Conservation (phyloP, 495 filamentous ascomycete species). For the Neurospora cerealis region DNA sequence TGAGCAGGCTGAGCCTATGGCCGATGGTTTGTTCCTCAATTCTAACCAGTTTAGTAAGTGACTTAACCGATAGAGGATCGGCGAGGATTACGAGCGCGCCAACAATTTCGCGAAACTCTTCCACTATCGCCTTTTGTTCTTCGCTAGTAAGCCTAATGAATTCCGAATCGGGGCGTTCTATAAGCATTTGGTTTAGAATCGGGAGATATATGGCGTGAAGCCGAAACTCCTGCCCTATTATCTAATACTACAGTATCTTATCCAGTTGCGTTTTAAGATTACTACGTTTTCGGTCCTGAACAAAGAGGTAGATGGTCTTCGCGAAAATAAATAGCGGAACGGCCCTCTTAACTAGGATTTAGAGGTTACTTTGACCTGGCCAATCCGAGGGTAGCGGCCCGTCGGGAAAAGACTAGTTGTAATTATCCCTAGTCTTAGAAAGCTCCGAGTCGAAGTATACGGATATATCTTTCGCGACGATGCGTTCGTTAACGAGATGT, state of each 20-base stretch:
- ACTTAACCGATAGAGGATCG: slow-evolving; percentile 18
- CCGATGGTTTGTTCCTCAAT: slow-evolving; percentile 5
- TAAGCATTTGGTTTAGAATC: slow-evolving; percentile 11
- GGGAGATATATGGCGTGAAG: slow-evolving; percentile 20
- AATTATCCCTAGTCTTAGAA: slow-evolving; percentile 3
- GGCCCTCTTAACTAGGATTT: slow-evolving; percentile 27
- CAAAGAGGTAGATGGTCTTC: slow-evolving; percentile 30
- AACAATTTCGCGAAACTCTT: slow-evolving; percentile 14
- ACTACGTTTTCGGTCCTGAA: slow-evolving; percentile 7
- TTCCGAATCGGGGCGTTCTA: background rate
- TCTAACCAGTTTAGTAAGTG: slow-evolving; percentile 15
- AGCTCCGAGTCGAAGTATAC: slow-evolving; percentile 19
- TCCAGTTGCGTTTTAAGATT: slow-evolving; percentile 6
- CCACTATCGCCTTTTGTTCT: background rate
- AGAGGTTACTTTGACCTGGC: slow-evolving; percentile 26
- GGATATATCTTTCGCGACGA: slow-evolving; percentile 19
- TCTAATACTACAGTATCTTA: slow-evolving; percentile 8
- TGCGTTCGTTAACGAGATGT: slow-evolving; percentile 13
- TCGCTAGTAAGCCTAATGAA: background rate
- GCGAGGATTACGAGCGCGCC: slow-evolving; percentile 21
- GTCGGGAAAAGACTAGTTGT: slow-evolving; percentile 3
- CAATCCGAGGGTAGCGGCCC: slow-evolving; percentile 18
- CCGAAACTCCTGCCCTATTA: slow-evolving; percentile 9
- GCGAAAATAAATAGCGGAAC: slow-evolving; percentile 36
- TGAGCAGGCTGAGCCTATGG: slow-evolving; percentile 16